A percentile compares a stretch with the other conserved stretches of the same genome.
These are phyloP conservation scores for Penicillium frequentans DNA, from an alignment of 2,329 filamentous ascomycete species.

Conservation along the genomic window DNA sequence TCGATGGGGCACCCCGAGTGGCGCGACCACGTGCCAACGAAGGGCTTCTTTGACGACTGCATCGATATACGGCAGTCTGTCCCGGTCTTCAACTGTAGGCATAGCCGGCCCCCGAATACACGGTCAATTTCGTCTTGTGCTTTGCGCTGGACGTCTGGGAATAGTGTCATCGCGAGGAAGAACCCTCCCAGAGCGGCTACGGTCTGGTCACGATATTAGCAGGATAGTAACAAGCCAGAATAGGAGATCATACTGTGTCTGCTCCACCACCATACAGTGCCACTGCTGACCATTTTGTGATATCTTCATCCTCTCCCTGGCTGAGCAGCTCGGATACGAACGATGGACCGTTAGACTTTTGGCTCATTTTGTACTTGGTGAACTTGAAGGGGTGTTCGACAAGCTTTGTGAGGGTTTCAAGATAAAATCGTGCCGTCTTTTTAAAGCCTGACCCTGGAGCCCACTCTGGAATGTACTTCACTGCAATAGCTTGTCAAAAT, in stretches of 20 bases:
- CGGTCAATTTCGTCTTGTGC: constrained; percentile 47
- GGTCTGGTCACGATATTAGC: constrained; percentile 31
- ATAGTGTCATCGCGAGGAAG: constrained; percentile 53
- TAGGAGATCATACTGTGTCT: constrained; percentile 34
- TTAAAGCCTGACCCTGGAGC: constrained; percentile 49
- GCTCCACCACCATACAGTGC: constrained; percentile 45
- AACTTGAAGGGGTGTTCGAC: constrained; percentile 42
- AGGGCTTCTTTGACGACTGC: constrained; percentile 40
- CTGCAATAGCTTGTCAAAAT: not conserved
- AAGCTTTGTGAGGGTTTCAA: constrained; percentile 28
- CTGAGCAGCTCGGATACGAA: constrained; percentile 19
- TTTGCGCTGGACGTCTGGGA: constrained; percentile 52
- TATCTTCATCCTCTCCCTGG: constrained; percentile 33
- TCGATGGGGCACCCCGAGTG: constrained; percentile 33
- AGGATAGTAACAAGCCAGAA: not conserved
- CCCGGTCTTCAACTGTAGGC: constrained; percentile 40
- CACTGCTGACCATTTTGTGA: constrained; percentile 44
- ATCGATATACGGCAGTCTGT: constrained; percentile 36
- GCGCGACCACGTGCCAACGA: constrained; percentile 36
- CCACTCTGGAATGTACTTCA: constrained; percentile 47
- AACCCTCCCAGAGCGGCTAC: constrained; percentile 45
- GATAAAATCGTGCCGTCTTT: constrained; percentile 39
- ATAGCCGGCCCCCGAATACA: constrained; percentile 35
- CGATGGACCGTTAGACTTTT: constrained; percentile 9
- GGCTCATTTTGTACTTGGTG: constrained; percentile 12